Conservation (phyloP, 2,329 filamentous ascomycete species). For the Diaporthe caulivora region DNA sequence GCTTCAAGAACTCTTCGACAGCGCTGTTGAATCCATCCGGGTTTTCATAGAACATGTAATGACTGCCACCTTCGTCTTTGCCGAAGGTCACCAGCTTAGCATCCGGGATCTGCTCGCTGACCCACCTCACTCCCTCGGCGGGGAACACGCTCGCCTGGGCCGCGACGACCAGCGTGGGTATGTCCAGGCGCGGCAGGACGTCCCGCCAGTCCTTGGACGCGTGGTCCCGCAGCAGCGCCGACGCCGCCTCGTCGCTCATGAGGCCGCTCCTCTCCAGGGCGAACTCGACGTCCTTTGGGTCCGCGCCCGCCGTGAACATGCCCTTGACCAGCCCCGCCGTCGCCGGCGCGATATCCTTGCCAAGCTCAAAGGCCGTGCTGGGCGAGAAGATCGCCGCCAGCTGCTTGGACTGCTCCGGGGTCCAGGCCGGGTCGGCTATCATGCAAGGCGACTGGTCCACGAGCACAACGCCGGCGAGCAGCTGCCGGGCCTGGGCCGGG, state of each 20-base stretch:
- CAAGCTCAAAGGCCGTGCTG: constrained; percentile 40
- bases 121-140: constrained; percentile 43
- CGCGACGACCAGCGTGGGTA: constrained; percentile 47
- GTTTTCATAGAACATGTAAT: constrained; percentile 52
- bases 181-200: constrained; percentile 46
- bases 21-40: constrained; percentile 48
- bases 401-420: constrained; percentile 41
- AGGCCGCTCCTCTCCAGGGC: constrained; percentile 44
- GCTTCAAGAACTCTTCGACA: constrained; percentile 45
- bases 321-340: constrained; percentile 40
- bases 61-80: constrained; percentile 49
- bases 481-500: constrained; percentile 41
- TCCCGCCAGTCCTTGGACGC: constrained; percentile 47
- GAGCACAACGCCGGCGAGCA: constrained; percentile 46
- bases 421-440: constrained; percentile 47
- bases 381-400: constrained; percentile 44
- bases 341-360: constrained; percentile 39
- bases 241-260: constrained; percentile 44
- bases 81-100: constrained; percentile 45
- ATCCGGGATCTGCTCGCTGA: constrained; percentile 46
- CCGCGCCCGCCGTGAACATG: constrained; percentile 45
- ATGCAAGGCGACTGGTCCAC: constrained; percentile 48
- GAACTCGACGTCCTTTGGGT: constrained; percentile 45
- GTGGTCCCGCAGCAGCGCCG: constrained; percentile 46
- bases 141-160: constrained; percentile 33